Conservation (phyloP, 441 rosid species). For the Corymbia citriodora region DNA sequence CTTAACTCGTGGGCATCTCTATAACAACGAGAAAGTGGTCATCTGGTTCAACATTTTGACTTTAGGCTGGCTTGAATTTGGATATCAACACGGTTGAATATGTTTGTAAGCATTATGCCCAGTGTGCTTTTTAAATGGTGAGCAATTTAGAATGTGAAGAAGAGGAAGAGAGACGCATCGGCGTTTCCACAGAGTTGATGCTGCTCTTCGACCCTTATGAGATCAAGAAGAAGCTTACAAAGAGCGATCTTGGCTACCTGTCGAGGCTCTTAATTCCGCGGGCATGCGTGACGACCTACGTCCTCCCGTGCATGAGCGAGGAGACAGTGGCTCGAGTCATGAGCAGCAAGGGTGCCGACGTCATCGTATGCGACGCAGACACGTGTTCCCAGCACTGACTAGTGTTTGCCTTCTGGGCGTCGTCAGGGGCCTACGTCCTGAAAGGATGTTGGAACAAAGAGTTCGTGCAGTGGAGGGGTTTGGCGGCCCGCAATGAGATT, state of each 20-base stretch:
- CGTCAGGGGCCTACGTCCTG: background rate
- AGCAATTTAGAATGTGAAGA: background rate
- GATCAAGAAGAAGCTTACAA: background rate
- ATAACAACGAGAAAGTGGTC: background rate
- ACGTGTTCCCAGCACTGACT: background rate
- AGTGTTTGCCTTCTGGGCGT: background rate
- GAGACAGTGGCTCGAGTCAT: background rate
- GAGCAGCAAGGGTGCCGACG: background rate
- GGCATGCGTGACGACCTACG: background rate
- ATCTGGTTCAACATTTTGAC: background rate
- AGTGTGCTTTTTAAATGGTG: background rate
- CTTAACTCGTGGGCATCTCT: background rate
- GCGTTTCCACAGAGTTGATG: background rate
- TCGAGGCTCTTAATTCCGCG: background rate
- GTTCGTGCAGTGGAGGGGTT: background rate
- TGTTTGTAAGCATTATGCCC: background rate
- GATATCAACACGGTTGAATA: background rate
- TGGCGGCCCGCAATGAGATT: background rate
- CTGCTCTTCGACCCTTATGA: background rate
- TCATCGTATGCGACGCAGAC: background rate
- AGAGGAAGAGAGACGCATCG: background rate
- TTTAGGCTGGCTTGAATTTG: too few relatives aligned
- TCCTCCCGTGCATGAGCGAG: background rate
- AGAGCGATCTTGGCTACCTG: background rate
- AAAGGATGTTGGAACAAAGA: background rate